Evolutionary conservation across 148 eudicot species (phyloP), one percentile per base, ranked within the genome.

Genomic region (Spergularia bocconei): DNA sequence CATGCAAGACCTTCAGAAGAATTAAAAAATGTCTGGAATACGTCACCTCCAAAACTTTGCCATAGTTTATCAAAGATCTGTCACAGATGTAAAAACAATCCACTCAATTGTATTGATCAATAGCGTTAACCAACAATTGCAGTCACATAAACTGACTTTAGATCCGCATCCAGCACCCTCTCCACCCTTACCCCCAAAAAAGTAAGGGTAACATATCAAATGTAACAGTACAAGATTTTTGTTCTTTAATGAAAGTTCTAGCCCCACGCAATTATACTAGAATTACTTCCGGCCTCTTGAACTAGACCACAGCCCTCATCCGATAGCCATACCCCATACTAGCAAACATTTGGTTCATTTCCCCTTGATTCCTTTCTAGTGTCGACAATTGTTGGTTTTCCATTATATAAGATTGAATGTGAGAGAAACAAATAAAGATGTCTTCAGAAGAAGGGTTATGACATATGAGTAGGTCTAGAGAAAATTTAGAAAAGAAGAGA

Each of bases 21-120:
- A 84, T 84, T 81, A 79, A 94, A 94, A 67, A 91, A 76, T 23
- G 98, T 91, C 84, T 91, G 88, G 77, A 94, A 78, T 25, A 94
- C 93, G 85, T 94, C 98, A 67, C 97, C 97, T 73, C 90, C 96
- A 80, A 94, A 91, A 83, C 88, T 90, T 87, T 94, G 98, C 86
- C 90, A 89, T 69, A 94, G 84, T 82, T 90, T 94, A 85, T 94
- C 98, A 90, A 94, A 94, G 78, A 94, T 86, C 98, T 94, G 96
- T 61, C 74, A 80, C 50, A 81, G 51, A 63, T 23, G 52, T 56
- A 53, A 63, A 62, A 33, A 69, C 19, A 25, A 54, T 44, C 59
- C 74, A 61, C 57, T 12, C 23, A 61, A 17, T 12, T 39, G 59
- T 29, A 80, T 19, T 10, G 14, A 55, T 39, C 53, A 52, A 51